These are phyloP conservation scores for Phaeosphaeria sp. DNA, from an alignment of 2,329 filamentous ascomycete genomes.

Conservation along the genomic window DNA sequence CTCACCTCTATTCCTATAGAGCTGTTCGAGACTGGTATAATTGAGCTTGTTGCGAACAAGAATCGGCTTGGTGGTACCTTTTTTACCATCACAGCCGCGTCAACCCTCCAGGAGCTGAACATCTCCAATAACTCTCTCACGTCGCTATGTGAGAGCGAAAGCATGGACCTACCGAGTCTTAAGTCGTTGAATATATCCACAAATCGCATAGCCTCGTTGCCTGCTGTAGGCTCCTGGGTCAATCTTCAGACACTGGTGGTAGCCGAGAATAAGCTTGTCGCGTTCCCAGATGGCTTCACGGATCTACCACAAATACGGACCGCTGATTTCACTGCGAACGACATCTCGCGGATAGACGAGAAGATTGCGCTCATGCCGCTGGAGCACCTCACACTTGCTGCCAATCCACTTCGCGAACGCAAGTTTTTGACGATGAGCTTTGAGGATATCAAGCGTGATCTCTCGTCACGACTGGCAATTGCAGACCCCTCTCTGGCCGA, in stretches of 20 bases:
- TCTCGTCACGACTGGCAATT: conserved; percentile 69
- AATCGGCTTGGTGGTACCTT: conserved; percentile 78
- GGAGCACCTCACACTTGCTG: conserved; percentile 75
- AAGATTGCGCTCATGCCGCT: conserved; percentile 81
- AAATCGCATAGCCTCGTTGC: conserved; percentile 78
- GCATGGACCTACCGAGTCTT: conserved; percentile 72
- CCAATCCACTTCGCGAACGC: conserved; percentile 90
- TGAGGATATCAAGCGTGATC: conserved; percentile 78
- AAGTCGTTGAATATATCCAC: conserved; percentile 78
- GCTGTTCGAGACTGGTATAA: conserved; percentile 69
- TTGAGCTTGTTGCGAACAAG: conserved; percentile 76
- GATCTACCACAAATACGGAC: conserved; percentile 72
- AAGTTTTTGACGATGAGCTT: conserved; percentile 83
- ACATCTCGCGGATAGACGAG: conserved; percentile 77
- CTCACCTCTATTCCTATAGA: conserved; percentile 76
- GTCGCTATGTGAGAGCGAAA: conserved; percentile 55
- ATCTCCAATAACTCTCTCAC: conserved; percentile 77
- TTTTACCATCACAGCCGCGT: conserved; percentile 67
- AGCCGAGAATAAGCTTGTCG: conserved; percentile 80
- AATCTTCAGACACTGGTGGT: conserved; percentile 75
- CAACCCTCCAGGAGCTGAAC: conserved; percentile 76
- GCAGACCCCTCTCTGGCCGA: not conserved
- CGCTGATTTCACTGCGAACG: conserved; percentile 85
- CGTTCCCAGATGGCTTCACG: conserved; percentile 78
- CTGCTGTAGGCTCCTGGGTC: conserved; percentile 76